phyloP scores from a whole-genome alignment of 2,329 filamentous ascomycete genomes.

The Epichloe coenophiala region DNA sequence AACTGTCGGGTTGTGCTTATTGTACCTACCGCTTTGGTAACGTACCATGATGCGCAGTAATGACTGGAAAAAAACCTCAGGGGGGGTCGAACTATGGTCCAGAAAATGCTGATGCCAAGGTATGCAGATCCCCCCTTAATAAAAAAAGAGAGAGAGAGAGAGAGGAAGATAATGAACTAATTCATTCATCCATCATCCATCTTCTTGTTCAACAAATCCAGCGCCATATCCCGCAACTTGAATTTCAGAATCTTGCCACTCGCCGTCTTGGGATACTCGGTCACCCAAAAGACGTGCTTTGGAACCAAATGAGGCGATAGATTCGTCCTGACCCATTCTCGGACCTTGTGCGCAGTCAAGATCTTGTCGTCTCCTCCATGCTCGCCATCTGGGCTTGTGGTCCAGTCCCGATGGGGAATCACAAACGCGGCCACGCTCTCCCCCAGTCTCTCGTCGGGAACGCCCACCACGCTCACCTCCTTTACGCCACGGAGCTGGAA shows the following conservation, averaged over 20 bases:
- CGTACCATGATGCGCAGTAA: too few species aligned
- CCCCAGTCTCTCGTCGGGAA: constrained; percentile 76
- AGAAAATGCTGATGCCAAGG: too few species aligned
- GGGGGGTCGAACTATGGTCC: too few species aligned
- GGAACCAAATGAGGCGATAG: constrained; percentile 69
- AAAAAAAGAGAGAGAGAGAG: too few species aligned
- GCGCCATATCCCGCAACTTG: constrained; percentile 57
- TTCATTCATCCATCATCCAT: not conserved
- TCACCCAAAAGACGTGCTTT: constrained; percentile 77
- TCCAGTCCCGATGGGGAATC: constrained; percentile 30
- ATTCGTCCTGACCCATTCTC: constrained; percentile 56
- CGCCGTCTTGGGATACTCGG: constrained; percentile 83
- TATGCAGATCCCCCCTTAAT: too few species aligned
- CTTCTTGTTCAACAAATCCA: constrained; percentile 17
- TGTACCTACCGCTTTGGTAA: too few species aligned
- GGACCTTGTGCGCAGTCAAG: constrained; percentile 46
- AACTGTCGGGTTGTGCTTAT: not conserved
- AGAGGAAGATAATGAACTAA: too few species aligned
- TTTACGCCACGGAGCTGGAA: constrained; percentile 56
- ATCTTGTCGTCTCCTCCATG: constrained; percentile 8
- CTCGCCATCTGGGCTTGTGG: constrained; percentile 14
- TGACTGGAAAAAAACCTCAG: too few species aligned
- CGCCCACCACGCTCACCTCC: constrained; percentile 71
- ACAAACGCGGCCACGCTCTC: constrained; percentile 82
- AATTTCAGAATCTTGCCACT: constrained; percentile 97